These are phyloP conservation scores for Tilletia horrida DNA, from an alignment of 1,284 basidiomycete species.

Conservation along the genomic window DNA sequence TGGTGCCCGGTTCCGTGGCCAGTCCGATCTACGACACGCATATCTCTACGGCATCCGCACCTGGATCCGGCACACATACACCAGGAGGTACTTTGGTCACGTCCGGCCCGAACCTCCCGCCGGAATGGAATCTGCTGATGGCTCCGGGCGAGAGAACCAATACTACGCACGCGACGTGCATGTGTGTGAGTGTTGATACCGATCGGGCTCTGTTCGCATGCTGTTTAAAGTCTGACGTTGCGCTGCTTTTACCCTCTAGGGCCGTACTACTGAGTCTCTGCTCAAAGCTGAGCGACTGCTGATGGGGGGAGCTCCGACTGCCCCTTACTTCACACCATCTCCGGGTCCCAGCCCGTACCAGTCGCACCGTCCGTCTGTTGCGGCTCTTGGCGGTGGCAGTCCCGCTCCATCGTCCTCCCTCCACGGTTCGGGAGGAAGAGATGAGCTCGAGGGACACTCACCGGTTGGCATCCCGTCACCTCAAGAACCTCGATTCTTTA, in stretches of 20 bases:
- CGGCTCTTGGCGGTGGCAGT: too few relatives aligned
- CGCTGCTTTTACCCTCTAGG: background rate
- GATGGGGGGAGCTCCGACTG: constrained; percentile 2
- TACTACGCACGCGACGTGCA: constrained; percentile 14
- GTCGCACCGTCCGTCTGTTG: background rate
- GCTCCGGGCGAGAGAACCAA: constrained; percentile 7
- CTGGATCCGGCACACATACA: background rate
- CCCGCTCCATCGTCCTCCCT: too few relatives aligned
- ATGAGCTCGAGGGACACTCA: too few relatives aligned
- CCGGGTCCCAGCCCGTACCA: background rate
- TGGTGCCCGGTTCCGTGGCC: too few relatives aligned
- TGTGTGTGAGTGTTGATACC: constrained; percentile 16
- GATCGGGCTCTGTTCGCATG: background rate
- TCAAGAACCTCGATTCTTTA: too few relatives aligned
- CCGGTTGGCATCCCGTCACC: too few relatives aligned
- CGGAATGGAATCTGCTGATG: constrained; percentile 15
- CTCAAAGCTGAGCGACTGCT: constrained; percentile 6
- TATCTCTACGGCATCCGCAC: background rate
- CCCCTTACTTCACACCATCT: constrained; percentile 9
- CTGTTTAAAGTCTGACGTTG: background rate
- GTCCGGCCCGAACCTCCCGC: background rate
- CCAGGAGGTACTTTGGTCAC: constrained; percentile 13
- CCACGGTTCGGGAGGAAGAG: too few relatives aligned
- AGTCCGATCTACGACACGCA: background rate
- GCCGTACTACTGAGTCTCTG: constrained; percentile 7